Base-by-base conservation (phyloP, 2,329 filamentous ascomycete genomes). In the Stromatinia cepivora region DNA sequence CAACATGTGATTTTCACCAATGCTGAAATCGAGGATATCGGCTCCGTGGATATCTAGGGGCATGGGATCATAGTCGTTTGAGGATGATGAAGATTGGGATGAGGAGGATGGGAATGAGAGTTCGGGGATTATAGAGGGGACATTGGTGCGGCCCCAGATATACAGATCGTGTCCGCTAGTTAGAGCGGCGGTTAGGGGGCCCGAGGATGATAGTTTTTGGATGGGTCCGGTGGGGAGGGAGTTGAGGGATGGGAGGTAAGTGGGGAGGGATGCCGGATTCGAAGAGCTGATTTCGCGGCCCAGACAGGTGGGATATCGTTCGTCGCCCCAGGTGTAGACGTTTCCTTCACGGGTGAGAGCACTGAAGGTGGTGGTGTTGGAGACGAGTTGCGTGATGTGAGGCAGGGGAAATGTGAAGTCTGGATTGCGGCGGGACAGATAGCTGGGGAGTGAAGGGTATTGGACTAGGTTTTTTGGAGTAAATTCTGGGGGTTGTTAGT, bases 1-100 rank as follows among this genome's bases (percentile, higher is more conserved):
- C 11, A 89, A 79, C n/a, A 87, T 81, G 76, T 91, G 88, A 10
- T 81, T 81, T 48, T 85, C 83, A 0, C 89, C 89, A 8, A 90
- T 75, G 0, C 82, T 85, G 52, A 89, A 80, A 71, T 90, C 87
- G 8, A 81, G 71, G 3, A 90, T 79, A 70, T 90, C 86, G 31
- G 81, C 79, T 5, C 81, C 81, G 8, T 78, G 79, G 8, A 82
- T 81, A 46, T 78, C 77, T 20, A 78, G 59, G 11, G 77, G 74
- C 15, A 62, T 70, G 17, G 76, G 75, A 13, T 36, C n/a, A 42
- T 71, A 52, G 39, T 67, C 36, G 75, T 25, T 11, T 5, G 22
- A 17, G 6, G 25, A 28, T n/a, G 39, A 22, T 17, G 34, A 58
- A 25, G 54, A 28, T 10, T n/a, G 15, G 4, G 31, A 22, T 22